Percentiles rank a stretch among this genome's conserved stretches.
phyloP scores from a whole-genome alignment of 2,329 filamentous ascomycete species.

The Phoma sp. region DNA sequence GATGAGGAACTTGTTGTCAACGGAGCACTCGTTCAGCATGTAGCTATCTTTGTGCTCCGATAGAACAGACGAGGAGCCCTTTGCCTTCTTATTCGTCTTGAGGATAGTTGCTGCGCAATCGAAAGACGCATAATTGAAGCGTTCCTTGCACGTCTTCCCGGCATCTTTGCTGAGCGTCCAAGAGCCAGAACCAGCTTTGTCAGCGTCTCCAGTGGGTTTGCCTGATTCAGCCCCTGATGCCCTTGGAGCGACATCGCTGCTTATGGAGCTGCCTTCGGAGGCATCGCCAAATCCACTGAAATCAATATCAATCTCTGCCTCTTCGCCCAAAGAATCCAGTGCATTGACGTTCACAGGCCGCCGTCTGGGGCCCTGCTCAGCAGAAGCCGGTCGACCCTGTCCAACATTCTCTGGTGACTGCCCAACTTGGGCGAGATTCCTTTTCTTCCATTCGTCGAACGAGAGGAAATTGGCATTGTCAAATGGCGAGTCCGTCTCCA shows the following conservation, averaged over 20 bases:
- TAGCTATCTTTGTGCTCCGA: conserved; percentile 99
- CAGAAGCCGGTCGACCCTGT: conserved; percentile 57
- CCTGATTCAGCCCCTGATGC: conserved; percentile 22
- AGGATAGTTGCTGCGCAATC: conserved; percentile 93
- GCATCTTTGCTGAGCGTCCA: conserved; percentile 80
- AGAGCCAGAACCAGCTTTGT: conserved; percentile 40
- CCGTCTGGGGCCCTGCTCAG: conserved; percentile 55
- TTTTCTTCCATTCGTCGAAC: conserved; percentile 97
- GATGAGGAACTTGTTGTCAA: conserved; percentile 89
- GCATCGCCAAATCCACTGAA: conserved; percentile 67
- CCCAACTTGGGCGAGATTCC: conserved; percentile 84
- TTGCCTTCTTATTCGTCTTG: conserved; percentile 85
- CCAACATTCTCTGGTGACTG: conserved; percentile 75
- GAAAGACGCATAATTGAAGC: conserved; percentile 97
- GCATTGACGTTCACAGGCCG: conserved; percentile 66
- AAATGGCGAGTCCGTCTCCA: conserved; percentile 68
- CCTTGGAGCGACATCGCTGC: conserved; percentile 23
- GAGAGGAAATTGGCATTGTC: conserved; percentile 88
- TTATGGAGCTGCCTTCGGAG: conserved; percentile 27
- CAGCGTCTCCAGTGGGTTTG: conserved; percentile 27
- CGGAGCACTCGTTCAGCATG: conserved; percentile 91
- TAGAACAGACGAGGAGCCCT: conserved; percentile 85
- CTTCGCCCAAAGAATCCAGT: conserved; percentile 81
- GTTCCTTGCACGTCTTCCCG: conserved; percentile 95
- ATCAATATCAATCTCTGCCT: conserved; percentile 81